A percentile compares a stretch with the other conserved stretches of the same genome.
Conservation (phyloP, 257 asterid genomes). For the Cinchona pubescens region DNA sequence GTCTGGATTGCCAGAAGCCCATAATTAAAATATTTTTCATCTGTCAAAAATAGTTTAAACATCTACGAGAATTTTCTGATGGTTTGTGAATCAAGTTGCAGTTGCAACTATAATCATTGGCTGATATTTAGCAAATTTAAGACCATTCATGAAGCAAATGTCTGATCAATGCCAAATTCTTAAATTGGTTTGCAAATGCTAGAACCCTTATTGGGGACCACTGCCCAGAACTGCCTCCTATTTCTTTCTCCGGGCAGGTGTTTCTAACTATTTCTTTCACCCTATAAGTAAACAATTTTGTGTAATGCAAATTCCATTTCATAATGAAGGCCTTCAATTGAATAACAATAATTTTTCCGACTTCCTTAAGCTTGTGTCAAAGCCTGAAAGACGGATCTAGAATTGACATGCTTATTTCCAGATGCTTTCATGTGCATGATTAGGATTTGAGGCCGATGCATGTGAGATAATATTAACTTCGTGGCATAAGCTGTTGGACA, state of each 20-base stretch:
- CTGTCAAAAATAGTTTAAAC: no score
- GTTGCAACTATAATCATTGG: no score
- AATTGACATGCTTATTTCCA: background rate
- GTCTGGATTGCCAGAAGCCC: no score
- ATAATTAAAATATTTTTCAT: no score
- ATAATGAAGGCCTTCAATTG: background rate
- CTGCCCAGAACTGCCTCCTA: background rate
- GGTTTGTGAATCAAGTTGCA: no score
- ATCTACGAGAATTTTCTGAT: no score
- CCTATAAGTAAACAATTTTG: background rate
- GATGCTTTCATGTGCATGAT: background rate
- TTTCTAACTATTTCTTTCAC: background rate
- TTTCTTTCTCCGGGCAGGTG: background rate
- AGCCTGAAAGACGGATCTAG: background rate
- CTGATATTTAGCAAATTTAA: no score
- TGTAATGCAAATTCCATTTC: background rate
- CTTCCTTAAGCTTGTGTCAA: background rate
- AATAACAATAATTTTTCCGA: background rate
- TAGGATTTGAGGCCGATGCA: background rate
- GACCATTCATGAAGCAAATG: background rate
- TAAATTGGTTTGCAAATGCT: background rate
- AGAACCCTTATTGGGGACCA: background rate
- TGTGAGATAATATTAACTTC: background rate
- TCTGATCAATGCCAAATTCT: background rate
- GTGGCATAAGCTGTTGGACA: background rate